phyloP scores from a whole-genome alignment of 306 rosid species.

The Glycine soja region DNA sequence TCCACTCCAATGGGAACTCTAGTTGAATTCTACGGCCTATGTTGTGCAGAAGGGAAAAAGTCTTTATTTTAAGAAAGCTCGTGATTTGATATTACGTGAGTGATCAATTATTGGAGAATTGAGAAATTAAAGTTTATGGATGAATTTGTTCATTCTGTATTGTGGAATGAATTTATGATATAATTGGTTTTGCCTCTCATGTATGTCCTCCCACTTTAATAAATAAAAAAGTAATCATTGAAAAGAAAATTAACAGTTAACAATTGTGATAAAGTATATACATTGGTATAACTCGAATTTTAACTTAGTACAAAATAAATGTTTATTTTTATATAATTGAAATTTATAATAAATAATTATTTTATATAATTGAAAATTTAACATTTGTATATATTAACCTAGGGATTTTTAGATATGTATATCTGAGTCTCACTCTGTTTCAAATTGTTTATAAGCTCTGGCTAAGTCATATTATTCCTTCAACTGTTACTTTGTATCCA shows the following conservation, averaged over 20 bases:
- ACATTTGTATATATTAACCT: too few relatives aligned
- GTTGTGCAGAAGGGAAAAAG: conserved; percentile 15
- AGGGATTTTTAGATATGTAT: too few relatives aligned
- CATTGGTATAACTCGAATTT: too few relatives aligned
- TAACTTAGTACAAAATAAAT: neutral
- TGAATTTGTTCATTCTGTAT: neutral
- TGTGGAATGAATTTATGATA: too few relatives aligned
- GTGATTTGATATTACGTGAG: neutral
- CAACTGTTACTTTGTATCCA: too few relatives aligned
- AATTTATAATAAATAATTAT: too few relatives aligned
- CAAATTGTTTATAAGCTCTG: too few relatives aligned
- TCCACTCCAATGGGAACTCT: conserved; percentile 42
- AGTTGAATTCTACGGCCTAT: conserved; percentile 42
- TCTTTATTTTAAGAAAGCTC: conserved; percentile 49
- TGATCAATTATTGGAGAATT: neutral
- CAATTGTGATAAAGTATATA: neutral
- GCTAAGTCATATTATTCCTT: too few relatives aligned
- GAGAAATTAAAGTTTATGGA: conserved; percentile 17
- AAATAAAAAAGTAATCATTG: neutral
- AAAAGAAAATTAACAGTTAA: neutral
- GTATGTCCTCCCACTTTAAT: neutral
- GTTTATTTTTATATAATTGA: too few relatives aligned
- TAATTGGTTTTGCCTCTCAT: neutral
- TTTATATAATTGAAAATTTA: too few relatives aligned
- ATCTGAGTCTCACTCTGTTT: too few relatives aligned